A percentile compares a stretch with the other conserved stretches of the same genome.
These are phyloP conservation scores for Triticum monococcum DNA, from an alignment of 176 grass and related monocot species.

Conservation along the genomic window DNA sequence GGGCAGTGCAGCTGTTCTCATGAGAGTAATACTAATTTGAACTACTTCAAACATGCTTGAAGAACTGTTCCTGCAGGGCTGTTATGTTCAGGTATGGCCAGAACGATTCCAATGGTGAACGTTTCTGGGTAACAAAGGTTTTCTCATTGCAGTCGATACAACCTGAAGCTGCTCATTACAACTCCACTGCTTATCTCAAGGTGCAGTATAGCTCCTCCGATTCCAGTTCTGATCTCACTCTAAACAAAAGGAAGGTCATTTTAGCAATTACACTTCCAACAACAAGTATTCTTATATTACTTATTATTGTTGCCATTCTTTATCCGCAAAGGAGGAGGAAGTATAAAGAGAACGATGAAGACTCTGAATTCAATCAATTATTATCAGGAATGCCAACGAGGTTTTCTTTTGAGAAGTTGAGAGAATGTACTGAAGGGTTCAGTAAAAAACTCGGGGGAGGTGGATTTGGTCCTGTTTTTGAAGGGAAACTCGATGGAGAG, in stretches of 20 bases:
- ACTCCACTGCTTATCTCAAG: not conserved
- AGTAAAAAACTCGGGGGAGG: constrained; percentile 9
- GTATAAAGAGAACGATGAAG: not conserved
- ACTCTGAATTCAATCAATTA: not conserved
- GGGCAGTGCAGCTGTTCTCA: not conserved
- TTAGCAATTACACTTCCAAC: not conserved
- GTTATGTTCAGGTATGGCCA: not conserved
- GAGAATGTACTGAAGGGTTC: constrained; percentile 1
- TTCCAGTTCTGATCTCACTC: not conserved
- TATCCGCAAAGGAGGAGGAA: not conserved
- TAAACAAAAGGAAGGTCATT: not conserved
- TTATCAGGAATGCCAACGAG: constrained; percentile 5
- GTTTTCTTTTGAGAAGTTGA: constrained; percentile 3
- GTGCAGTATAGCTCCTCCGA: not conserved
- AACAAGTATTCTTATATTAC: not conserved
- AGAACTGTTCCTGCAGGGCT: not conserved
- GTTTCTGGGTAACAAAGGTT: not conserved
- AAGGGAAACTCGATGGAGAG: not conserved
- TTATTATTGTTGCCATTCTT: not conserved
- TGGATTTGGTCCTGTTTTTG: constrained; percentile 23
- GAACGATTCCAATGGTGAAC: not conserved
- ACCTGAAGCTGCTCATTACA: not conserved
- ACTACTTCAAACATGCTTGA: not conserved
- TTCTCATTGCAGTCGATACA: not conserved
- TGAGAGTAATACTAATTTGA: not conserved